phyloP scores from a whole-genome alignment of 2,329 filamentous ascomycete species.

The Ophiostoma populinum region DNA sequence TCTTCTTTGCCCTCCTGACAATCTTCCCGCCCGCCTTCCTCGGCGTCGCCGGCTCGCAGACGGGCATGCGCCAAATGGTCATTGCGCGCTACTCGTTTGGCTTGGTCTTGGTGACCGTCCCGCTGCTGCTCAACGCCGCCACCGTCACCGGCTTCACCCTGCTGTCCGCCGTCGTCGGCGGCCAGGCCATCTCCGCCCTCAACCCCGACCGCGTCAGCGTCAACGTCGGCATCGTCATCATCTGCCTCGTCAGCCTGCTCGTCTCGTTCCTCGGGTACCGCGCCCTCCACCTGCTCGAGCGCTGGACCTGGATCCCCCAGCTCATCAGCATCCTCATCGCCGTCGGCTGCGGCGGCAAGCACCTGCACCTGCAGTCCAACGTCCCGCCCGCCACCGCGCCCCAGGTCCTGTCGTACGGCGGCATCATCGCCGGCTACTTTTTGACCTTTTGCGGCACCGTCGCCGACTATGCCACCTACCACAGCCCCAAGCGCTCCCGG shows the following conservation, averaged over 20 bases:
- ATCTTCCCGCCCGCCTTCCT: slow-evolving; percentile 37
- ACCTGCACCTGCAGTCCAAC: slow-evolving; percentile 28
- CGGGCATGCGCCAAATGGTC: slow-evolving; percentile 41
- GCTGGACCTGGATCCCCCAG: slow-evolving; percentile 39
- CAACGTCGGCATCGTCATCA: slow-evolving; percentile 39
- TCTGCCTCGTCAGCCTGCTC: slow-evolving; percentile 32
- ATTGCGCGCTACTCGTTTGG: slow-evolving; percentile 45
- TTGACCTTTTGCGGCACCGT: slow-evolving; percentile 36
- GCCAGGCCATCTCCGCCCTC: slow-evolving; percentile 32
- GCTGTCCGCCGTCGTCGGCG: slow-evolving; percentile 37
- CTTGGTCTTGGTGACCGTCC: slow-evolving; percentile 32
- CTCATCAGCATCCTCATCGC: slow-evolving; percentile 33
- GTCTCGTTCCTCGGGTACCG: slow-evolving; percentile 38
- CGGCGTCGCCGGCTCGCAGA: slow-evolving; percentile 35
- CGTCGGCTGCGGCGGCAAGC: slow-evolving; percentile 33
- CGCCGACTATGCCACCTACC: slow-evolving; percentile 42
- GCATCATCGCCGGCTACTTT: slow-evolving; percentile 33
- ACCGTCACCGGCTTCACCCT: slow-evolving; percentile 41
- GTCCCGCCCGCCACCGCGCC: slow-evolving; percentile 20
- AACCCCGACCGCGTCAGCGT: slow-evolving; percentile 28
- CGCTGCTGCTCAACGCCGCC: slow-evolving; percentile 36
- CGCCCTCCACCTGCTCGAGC: slow-evolving; percentile 34
- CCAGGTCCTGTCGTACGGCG: slow-evolving; percentile 27
- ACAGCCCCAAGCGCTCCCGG: slow-evolving; percentile 24
- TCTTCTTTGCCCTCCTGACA: slow-evolving; percentile 40